Evolutionary conservation across 169 alveolate species (phyloP), one percentile per base, ranked within the genome.

Genomic region (Cryptosporidium ubiquitum): DNA sequence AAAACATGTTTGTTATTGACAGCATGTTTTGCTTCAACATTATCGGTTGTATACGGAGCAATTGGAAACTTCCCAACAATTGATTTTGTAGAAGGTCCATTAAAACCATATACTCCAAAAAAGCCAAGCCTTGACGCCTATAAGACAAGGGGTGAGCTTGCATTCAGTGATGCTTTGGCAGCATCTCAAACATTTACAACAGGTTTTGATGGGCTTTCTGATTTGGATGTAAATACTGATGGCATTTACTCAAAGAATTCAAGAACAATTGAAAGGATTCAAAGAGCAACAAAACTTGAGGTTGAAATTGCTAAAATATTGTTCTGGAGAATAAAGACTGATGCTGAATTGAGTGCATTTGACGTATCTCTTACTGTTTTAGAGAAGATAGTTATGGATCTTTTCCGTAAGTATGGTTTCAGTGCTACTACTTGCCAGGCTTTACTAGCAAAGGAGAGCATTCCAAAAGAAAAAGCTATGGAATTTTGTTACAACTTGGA

Each of bases 321-420:
- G 40, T 64, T 20, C 40, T 79, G 89, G 89, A 79, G 89, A 79
- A 79, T 79, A 66, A 79, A 61, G 37, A 79, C 73, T 20, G 89
- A 79, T 66, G n/a, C 12, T 49, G 61, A 60, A 5, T 64, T 61
- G 26, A 35, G 55, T 5, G 70, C 70, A 37, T 73, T 12, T 20
- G 85, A 73, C 39, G 61, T 79, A 31, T 64, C 89, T 26, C 44
- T 79, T 23, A 69, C 44, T 2, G 26, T 79, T 29, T 79, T 79
- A 64, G 89, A 79, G 64, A 60, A 42, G 33, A 4, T 79, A 10
- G 68, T 79, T 16, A 79, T 79, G 58, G 69, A 79, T 0, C 47
- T 79, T 26, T 58, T 79, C 55, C 74, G 89, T 42, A 79, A 37
- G 40, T 79, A 40, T 79, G 89, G 89, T 1, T 79, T 79, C 39